Evolutionary conservation across 495 filamentous ascomycete species (phyloP), one percentile per base, ranked within the genome.

Genomic region (Hypoxylon intermedium): DNA sequence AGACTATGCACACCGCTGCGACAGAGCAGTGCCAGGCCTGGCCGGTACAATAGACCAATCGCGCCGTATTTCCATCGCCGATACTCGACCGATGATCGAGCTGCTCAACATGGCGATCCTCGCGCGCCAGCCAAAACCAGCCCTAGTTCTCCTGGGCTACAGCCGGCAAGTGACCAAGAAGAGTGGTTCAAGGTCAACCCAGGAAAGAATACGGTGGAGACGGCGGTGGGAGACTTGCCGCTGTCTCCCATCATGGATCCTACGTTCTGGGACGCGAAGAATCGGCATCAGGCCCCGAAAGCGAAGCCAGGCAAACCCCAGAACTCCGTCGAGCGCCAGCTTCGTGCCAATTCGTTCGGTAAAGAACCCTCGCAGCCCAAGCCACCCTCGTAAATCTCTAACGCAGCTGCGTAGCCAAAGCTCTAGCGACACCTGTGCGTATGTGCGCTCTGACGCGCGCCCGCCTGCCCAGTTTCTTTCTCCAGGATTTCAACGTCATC

Each of bases 371-470:
- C 31, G 67, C 5, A 5, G 34, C 3, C 34, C 18, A 63, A 41
- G 63, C 15, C 58, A 54, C 60, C 20, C 43, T 58, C 58, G 24
- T 59, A 63, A 33, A 60, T 54, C 60, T 74, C 75, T 58, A 20
- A 74, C 65, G 6, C 26, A 28, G 53, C 36, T 9, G 15, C 48
- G 73, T 60, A 81, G 79, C 83, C 13, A 75, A 77, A 15, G 85
- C 87, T 9, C 81, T 97, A 5, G 89, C 87, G 12, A 85, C 83
- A 0, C 85, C 87, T 0, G 33, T 84, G 12, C 85, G 92, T 24
- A 67, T 71, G 58, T 95, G 90, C 69, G 28, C 71, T 2, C 33
- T 84, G n/a, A 88, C 89, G 6, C 67, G 66, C 0, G 63, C 68
- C 1, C 65, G 79, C 2, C 63, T 93, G 0, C 92, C 92, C 0